Conservation (phyloP, 306 rosid genomes). For the Pyrus communis region DNA sequence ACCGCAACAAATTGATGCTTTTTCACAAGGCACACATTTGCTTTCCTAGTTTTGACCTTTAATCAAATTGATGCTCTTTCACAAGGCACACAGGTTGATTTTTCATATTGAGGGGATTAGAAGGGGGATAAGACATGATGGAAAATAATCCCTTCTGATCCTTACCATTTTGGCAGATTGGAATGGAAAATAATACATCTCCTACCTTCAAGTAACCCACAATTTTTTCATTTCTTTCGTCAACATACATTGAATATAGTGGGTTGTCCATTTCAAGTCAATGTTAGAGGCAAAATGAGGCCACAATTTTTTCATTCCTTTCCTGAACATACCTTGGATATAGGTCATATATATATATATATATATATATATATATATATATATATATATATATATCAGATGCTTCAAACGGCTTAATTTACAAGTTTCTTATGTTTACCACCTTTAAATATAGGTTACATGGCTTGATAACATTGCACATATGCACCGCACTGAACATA, state of each 20-base stretch:
- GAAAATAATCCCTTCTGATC: too few species aligned
- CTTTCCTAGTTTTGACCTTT: not conserved
- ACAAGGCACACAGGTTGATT: too few species aligned
- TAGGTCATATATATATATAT: not conserved
- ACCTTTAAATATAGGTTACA: not conserved
- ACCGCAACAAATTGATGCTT: slow-evolving; percentile 49
- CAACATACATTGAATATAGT: not conserved
- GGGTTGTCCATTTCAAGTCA: too few species aligned
- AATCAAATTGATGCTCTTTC: not conserved
- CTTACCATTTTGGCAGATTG: too few species aligned
- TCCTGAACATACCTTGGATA: too few species aligned
- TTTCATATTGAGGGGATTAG: too few species aligned
- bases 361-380: too few species aligned
- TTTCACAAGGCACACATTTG: slow-evolving; percentile 48
- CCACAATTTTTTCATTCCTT: too few species aligned
- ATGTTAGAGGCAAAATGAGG: too few species aligned
- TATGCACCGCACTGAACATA: not conserved
- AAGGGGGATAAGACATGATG: too few species aligned
- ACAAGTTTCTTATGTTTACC: not conserved
- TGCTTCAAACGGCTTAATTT: not conserved
- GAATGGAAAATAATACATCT: too few species aligned
- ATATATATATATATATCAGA: not conserved
- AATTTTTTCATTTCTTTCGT: too few species aligned
- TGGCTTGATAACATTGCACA: not conserved
- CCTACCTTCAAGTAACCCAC: not conserved